Conservation (phyloP, 495 filamentous ascomycete genomes). For the Neurospora hispaniola region DNA sequence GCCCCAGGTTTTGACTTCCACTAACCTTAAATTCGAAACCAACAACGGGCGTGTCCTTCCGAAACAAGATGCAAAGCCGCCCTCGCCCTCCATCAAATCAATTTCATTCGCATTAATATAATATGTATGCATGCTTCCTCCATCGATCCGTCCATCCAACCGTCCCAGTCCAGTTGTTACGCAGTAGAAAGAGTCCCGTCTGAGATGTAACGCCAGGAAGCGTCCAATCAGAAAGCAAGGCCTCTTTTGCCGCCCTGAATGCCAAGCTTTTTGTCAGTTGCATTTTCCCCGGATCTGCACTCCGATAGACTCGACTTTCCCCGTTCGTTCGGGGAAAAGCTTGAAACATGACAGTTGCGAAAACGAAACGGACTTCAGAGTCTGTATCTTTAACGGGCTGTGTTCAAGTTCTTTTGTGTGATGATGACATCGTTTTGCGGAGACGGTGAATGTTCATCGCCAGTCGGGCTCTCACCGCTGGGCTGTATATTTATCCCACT, state of each 20-base stretch:
- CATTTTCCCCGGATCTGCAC: constrained; percentile 1
- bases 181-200: not conserved
- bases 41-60: not conserved
- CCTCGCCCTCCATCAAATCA: not conserved
- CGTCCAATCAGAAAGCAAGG: not conserved
- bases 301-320: not conserved
- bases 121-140: not conserved
- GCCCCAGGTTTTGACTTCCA: not conserved
- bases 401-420: not conserved
- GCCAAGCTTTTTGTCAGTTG: not conserved
- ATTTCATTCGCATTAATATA: not conserved
- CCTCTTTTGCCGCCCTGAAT: not conserved
- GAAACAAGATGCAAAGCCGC: not conserved
- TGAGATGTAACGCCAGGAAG: not conserved
- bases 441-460: not conserved
- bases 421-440: not conserved
- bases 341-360: not conserved
- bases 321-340: not conserved
- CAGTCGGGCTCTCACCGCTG: not conserved
- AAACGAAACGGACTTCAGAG: not conserved
- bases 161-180: not conserved
- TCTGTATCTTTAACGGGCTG: not conserved
- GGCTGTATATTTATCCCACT: not conserved
- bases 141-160: not conserved
- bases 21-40: not conserved